Percentiles rank a stretch among this genome's conserved stretches.
Conservation (phyloP, 176 grass and related monocot genomes). For the Chrysopogon serrulatus region DNA sequence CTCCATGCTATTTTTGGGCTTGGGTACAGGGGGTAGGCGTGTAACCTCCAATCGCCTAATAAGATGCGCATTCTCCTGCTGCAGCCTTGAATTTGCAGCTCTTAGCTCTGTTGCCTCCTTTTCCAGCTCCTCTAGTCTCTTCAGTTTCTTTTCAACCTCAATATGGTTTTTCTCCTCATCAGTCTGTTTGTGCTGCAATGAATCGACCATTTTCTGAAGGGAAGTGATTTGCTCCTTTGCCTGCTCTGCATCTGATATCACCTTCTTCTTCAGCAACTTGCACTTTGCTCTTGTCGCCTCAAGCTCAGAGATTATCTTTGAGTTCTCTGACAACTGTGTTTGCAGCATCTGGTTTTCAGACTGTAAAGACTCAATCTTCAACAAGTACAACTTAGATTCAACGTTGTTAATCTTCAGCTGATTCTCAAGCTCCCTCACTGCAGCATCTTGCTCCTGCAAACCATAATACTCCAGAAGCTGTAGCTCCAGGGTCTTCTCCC, state of each 20-base stretch:
- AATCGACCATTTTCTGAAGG: constrained; percentile 37
- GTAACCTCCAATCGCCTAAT: constrained; percentile 47
- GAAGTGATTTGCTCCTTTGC: constrained; percentile 51
- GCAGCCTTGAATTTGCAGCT: constrained; percentile 51
- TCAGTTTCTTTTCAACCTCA: constrained; percentile 45
- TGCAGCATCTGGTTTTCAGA: constrained; percentile 71
- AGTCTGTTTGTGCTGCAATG: constrained; percentile 36
- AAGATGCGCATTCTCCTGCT: constrained; percentile 70
- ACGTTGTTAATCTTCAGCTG: constrained; percentile 75
- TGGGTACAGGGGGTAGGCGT: constrained; percentile 42
- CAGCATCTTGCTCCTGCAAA: constrained; percentile 70
- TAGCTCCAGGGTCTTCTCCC: constrained; percentile 68
- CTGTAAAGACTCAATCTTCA: constrained; percentile 78
- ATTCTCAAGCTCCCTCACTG: constrained; percentile 77
- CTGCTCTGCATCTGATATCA: constrained; percentile 44
- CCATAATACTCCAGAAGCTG: constrained; percentile 58
- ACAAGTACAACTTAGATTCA: constrained; percentile 64
- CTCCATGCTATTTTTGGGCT: constrained; percentile 48
- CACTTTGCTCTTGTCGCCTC: constrained; percentile 52
- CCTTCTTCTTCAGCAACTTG: constrained; percentile 60
- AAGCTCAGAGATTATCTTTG: constrained; percentile 46
- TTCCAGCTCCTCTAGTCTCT: constrained; percentile 58
- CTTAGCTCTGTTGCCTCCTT: constrained; percentile 50
- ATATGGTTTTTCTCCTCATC: constrained; percentile 20
- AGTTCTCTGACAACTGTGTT: constrained; percentile 46